Evolutionary conservation across 306 rosid species (phyloP), one percentile per base, ranked within the genome.

Genomic region (Hylodesmum podocarpum): DNA sequence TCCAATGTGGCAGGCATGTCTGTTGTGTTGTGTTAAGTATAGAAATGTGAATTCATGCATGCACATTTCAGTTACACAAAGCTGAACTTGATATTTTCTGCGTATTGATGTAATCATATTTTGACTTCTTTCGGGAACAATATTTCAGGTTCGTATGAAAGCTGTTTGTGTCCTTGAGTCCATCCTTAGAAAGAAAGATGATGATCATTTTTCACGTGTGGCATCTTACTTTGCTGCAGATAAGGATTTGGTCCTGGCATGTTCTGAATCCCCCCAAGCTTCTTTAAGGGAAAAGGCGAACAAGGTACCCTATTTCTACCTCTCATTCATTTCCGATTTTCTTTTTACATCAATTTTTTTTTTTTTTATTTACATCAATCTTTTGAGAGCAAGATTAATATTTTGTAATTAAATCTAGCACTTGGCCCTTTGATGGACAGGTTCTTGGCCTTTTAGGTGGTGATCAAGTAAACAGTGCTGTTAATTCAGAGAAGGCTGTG

Each of bases 381-480:
- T 36, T 37, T 63, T 37, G 46, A 18, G 15, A 16, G 16, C 28
- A 34, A 62, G 47, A 21, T 36, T 64, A 36, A 37, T 36, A 19
- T 10, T 34, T 36, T 19, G 18, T 36, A 19, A 36, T 64, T 64
- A 64, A 64, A 64, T 64, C 19, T 37, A 36, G 70, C 49, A 36
- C 31, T 64, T 64, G 47, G 31, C 31, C 31, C 46, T 64, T 64
- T 37, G 29, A 64, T 37, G 70, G 49, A 64, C 70, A 64, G 70
- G 70, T 64, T 64, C 31, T 36, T 64, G 18, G 70, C 37, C 70
- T 64, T 36, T 64, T 64, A 64, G 70, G 70, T 64, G 70, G 70
- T 36, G 15, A n/a, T 49, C 49, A 64, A 37, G 49, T 19, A 64
- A 64, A 64, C 47, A 11, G 49, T 36, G 16, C 49, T 6, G 21